phyloP scores from a whole-genome alignment of 176 grass and related monocot species.

The Zea luxurians region DNA sequence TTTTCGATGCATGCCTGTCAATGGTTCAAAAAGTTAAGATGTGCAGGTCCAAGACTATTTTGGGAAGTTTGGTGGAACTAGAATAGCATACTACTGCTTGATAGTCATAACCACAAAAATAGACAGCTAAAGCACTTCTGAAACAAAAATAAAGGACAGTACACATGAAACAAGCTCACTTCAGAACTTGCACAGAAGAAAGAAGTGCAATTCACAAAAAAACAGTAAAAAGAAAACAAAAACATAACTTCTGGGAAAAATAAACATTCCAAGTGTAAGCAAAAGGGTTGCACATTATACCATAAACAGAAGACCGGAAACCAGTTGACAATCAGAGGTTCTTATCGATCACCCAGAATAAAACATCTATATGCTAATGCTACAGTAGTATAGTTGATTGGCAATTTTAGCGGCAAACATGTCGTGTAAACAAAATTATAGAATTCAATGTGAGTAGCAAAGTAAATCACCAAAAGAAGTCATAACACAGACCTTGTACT shows the following conservation, averaged over 20 bases:
- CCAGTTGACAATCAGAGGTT: neutral
- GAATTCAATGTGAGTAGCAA: neutral
- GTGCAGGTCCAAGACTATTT: neutral
- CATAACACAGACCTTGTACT: neutral
- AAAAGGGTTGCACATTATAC: neutral
- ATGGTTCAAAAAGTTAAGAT: neutral
- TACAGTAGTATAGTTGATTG: neutral
- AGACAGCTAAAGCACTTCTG: neutral
- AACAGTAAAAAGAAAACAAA: neutral
- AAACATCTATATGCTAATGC: neutral
- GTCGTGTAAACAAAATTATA: neutral
- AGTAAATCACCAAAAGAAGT: neutral
- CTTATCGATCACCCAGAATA: neutral
- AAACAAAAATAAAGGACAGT: neutral
- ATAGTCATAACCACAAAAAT: neutral
- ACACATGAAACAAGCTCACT: neutral
- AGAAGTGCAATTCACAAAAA: constrained; percentile 9
- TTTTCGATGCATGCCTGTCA: neutral
- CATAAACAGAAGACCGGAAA: neutral
- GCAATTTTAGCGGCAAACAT: neutral
- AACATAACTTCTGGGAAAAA: neutral
- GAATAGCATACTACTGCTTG: neutral
- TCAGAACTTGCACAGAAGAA: neutral
- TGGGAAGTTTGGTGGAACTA: neutral
- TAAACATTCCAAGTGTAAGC: neutral